These are phyloP conservation scores for Leccinum aurantiacum DNA, from an alignment of 768 basidiomycete species.

Conservation along the genomic window DNA sequence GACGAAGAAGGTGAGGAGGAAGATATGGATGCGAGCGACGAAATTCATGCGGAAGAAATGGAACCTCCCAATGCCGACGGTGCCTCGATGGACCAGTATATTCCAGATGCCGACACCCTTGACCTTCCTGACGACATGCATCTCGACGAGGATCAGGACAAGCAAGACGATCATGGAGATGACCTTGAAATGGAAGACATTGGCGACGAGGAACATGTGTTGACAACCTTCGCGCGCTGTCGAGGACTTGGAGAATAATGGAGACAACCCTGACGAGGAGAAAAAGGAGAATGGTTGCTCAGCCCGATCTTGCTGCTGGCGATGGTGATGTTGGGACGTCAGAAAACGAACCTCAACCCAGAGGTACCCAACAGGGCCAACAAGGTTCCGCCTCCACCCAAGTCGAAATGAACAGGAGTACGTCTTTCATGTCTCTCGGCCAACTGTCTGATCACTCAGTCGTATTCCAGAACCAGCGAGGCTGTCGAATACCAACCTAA, in stretches of 20 bases:
- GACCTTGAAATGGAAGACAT: constrained; percentile 38
- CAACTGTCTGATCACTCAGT: not conserved
- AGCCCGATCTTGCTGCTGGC: constrained; percentile 37
- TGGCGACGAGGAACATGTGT: constrained; percentile 29
- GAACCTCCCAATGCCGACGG: constrained; percentile 52
- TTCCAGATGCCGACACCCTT: constrained; percentile 78
- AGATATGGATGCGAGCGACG: constrained; percentile 12
- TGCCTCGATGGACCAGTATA: constrained; percentile 70
- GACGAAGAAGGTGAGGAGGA: constrained; percentile 31
- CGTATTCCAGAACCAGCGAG: constrained; percentile 12
- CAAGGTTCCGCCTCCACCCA: constrained; percentile 18
- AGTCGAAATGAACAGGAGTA: constrained; percentile 17
- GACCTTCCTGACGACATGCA: constrained; percentile 89
- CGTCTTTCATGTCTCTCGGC: constrained; percentile 4
- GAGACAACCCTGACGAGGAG: constrained; percentile 32
- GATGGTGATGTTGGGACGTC: constrained; percentile 23
- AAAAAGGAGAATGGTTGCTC: constrained; percentile 30
- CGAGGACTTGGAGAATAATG: constrained; percentile 16
- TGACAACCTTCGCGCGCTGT: constrained; percentile 17
- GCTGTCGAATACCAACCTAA: constrained; percentile 10
- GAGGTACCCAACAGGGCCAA: constrained; percentile 23
- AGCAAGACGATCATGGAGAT: constrained; percentile 28
- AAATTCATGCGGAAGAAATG: constrained; percentile 44
- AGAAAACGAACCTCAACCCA: constrained; percentile 18
- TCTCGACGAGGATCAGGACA: constrained; percentile 42